Conservation (phyloP, 73 alveolate genomes). For the Blepharisma japonicum region DNA sequence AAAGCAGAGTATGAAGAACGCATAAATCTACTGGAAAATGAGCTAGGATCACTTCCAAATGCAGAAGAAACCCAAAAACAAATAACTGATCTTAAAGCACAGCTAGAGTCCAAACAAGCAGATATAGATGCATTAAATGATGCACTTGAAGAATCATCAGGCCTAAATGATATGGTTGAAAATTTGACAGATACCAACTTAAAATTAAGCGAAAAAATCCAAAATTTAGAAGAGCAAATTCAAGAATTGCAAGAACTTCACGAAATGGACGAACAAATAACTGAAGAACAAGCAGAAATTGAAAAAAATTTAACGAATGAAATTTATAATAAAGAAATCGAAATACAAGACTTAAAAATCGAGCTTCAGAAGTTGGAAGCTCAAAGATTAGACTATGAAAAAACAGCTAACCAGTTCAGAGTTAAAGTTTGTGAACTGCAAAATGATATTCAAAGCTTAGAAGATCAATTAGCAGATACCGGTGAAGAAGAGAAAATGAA, state of each 20-base stretch:
- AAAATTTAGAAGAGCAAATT: background rate
- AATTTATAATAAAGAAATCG: background rate
- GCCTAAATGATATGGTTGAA: background rate
- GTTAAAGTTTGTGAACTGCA: conserved; percentile 17
- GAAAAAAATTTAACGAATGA: background rate
- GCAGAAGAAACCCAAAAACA: conserved; percentile 4
- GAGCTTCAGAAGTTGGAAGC: conserved; percentile 3
- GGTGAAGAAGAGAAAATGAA: conserved; percentile 26
- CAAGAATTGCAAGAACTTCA: conserved; percentile 24
- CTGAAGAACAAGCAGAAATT: conserved; percentile 26
- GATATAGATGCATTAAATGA: background rate
- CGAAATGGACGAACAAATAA: conserved; percentile 6
- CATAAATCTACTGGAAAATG: background rate
- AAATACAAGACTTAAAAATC: background rate
- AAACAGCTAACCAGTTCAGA: conserved; percentile 13
- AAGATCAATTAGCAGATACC: conserved; percentile 16
- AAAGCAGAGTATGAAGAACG: conserved; percentile 12
- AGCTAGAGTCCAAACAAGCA: background rate
- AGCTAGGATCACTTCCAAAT: background rate
- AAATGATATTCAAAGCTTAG: background rate
- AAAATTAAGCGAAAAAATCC: background rate
- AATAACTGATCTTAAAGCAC: background rate
- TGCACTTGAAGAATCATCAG: conserved; percentile 18
- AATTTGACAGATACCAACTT: background rate
- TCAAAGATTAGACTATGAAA: conserved; percentile 23